Percentiles rank a stretch among this genome's conserved stretches.
Conservation (phyloP, 495 filamentous ascomycete genomes). For the Amorphotheca resinae region DNA sequence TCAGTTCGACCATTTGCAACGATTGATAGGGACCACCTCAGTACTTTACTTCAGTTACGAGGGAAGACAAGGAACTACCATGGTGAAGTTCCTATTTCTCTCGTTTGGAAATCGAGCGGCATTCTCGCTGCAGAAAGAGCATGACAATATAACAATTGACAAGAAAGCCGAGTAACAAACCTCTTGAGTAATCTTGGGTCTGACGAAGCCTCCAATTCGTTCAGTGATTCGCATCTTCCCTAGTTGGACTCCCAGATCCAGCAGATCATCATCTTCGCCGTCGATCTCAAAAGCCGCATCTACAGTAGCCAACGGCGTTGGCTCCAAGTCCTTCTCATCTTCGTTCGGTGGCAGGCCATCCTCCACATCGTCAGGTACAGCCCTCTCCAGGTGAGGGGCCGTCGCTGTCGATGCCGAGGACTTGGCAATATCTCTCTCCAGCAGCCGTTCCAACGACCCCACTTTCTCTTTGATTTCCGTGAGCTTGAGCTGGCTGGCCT, state of each 20-base stretch:
- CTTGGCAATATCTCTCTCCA: slow-evolving; percentile 42
- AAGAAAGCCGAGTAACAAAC: slow-evolving; percentile 26
- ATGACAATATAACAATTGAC: not conserved
- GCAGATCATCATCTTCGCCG: slow-evolving; percentile 43
- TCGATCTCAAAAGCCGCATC: slow-evolving; percentile 52
- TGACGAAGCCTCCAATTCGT: slow-evolving; percentile 47
- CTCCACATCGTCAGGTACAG: slow-evolving; percentile 34
- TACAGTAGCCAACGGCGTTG: slow-evolving; percentile 40
- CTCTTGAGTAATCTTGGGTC: slow-evolving; percentile 54
- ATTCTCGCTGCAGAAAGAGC: not conserved
- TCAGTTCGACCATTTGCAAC: no score
- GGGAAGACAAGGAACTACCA: no score
- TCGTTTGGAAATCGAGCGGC: no score
- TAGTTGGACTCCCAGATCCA: slow-evolving; percentile 57
- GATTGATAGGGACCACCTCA: no score
- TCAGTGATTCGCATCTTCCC: slow-evolving; percentile 63
- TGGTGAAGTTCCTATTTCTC: no score
- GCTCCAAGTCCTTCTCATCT: slow-evolving; percentile 30
- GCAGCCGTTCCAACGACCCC: slow-evolving; percentile 46
- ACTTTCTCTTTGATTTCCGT: slow-evolving; percentile 61
- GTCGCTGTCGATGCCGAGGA: slow-evolving; percentile 24
- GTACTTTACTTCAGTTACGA: no score
- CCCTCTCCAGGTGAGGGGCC: slow-evolving; percentile 12
- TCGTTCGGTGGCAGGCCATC: slow-evolving; percentile 35
- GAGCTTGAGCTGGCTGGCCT: slow-evolving; percentile 45